Conservation (phyloP, 106 monocot genomes). For the Platanthera guangdongensis region DNA sequence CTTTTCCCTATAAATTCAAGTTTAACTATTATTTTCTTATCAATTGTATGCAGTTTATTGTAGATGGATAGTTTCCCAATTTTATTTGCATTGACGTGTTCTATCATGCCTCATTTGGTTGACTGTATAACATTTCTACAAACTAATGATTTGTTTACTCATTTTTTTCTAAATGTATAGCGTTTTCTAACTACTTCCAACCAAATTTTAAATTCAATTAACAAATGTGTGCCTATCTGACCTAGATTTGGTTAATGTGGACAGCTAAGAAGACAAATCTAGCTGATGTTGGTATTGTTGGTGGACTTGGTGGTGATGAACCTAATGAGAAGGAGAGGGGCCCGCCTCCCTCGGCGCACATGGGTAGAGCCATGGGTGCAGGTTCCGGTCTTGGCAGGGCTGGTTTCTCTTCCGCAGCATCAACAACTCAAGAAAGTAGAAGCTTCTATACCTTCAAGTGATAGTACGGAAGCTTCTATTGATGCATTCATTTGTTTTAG, state of each 20-base stretch:
- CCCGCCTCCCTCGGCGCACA: conserved; percentile 17
- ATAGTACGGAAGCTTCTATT: conserved; percentile 30
- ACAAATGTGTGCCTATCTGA: too few species aligned
- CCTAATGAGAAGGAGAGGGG: conserved; percentile 33
- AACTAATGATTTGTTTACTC: too few species aligned
- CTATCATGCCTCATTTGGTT: too few species aligned
- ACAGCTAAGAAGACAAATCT: conserved; percentile 78
- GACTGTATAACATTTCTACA: too few species aligned
- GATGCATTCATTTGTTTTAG: neutral
- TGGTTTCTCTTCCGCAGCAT: conserved; percentile 25
- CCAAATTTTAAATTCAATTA: too few species aligned
- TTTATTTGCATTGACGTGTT: too few species aligned
- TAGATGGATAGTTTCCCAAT: too few species aligned
- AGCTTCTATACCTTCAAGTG: conserved; percentile 15
- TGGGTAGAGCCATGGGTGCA: conserved; percentile 33
- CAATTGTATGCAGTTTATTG: too few species aligned
- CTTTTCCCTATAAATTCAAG: too few species aligned
- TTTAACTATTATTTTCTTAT: too few species aligned
- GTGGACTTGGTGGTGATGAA: conserved; percentile 36
- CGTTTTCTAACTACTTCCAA: too few species aligned
- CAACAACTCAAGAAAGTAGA: conserved; percentile 11
- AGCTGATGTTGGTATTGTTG: conserved; percentile 73
- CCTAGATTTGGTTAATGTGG: neutral
- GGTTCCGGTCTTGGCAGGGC: conserved; percentile 22
- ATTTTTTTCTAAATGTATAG: too few species aligned